Evolutionary conservation across 805 yeast genomes (phyloP).

Genomic region (Yamadazyma tumulicola): DNA sequence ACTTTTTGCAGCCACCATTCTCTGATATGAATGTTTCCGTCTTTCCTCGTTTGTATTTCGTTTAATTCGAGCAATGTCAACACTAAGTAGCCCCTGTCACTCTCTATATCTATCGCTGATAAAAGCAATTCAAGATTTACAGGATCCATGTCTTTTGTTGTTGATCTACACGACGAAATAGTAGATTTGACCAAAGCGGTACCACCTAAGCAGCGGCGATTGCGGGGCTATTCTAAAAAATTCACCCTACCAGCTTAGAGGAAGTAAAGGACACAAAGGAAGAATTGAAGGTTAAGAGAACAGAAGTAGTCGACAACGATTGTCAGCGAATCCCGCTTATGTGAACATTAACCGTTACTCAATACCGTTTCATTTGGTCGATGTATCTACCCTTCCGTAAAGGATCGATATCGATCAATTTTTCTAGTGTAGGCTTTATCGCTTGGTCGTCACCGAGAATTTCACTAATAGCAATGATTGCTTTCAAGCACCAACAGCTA

Average conservation of each 20-base stretch:
- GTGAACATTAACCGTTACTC: constrained; percentile 25
- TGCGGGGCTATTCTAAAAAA: constrained; percentile 27
- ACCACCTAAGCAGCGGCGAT: constrained; percentile 36
- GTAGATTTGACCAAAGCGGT: constrained; percentile 28
- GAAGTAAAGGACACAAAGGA: constrained; percentile 24
- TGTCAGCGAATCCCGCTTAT: constrained; percentile 23
- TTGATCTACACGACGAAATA: constrained; percentile 30
- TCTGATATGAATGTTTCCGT: too few relatives aligned
- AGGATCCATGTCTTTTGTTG: constrained; percentile 37
- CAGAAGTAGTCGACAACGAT: constrained; percentile 13
- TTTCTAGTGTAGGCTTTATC: constrained; percentile 33
- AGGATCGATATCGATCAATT: constrained; percentile 57
- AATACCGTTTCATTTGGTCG: constrained; percentile 27
- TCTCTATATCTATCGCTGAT: too few relatives aligned
- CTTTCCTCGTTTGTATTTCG: too few relatives aligned
- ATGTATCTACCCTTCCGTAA: constrained; percentile 58
- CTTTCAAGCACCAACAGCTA: constrained; percentile 75
- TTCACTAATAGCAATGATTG: constrained; percentile 46
- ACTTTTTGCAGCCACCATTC: too few relatives aligned
- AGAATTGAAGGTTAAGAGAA: constrained; percentile 32
- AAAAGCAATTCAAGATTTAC: too few relatives aligned
- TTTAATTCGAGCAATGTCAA: too few relatives aligned
- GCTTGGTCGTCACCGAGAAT: constrained; percentile 23
- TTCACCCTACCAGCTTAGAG: constrained; percentile 5
- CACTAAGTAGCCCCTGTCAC: too few relatives aligned